These are phyloP conservation scores for Nicotiana otophora DNA, from an alignment of 257 asterid genomes.

Conservation along the genomic window DNA sequence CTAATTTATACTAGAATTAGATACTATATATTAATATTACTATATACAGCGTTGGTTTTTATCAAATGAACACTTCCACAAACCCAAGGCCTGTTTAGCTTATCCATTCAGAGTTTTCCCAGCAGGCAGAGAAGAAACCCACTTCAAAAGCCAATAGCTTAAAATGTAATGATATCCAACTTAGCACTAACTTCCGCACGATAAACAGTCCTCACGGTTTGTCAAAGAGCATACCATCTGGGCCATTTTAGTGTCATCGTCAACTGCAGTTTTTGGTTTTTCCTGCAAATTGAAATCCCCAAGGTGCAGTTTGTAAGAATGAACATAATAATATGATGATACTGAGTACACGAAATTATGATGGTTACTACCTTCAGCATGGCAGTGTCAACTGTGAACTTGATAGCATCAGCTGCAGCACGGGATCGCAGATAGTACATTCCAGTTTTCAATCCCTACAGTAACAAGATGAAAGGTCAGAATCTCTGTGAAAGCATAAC, in stretches of 20 bases:
- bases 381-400: slow-evolving; percentile 82
- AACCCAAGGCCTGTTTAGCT: background rate
- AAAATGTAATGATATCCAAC: background rate
- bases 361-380: slow-evolving; percentile 47
- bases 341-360: background rate
- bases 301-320: background rate
- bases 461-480: background rate
- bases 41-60: background rate
- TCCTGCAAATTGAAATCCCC: slow-evolving; percentile 21
- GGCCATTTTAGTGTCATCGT: slow-evolving; percentile 58
- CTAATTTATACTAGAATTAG: background rate
- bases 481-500: background rate
- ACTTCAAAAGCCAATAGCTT: background rate
- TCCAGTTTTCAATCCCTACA: slow-evolving; percentile 90
- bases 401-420: slow-evolving; percentile 94
- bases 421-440: slow-evolving; percentile 91
- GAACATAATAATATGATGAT: background rate
- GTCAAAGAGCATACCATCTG: slow-evolving; percentile 75
- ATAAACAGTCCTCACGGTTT: slow-evolving; percentile 78
- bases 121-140: background rate
- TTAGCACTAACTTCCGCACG: slow-evolving; percentile 68
- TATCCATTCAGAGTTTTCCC: background rate
- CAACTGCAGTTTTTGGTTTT: slow-evolving; percentile 27
- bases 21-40: background rate
- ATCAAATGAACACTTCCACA: background rate